A percentile compares a stretch with the other conserved stretches of the same genome.
Evolutionary conservation across 345 rosid genomes (phyloP).

Genomic region (Lumnitzera littorea): DNA sequence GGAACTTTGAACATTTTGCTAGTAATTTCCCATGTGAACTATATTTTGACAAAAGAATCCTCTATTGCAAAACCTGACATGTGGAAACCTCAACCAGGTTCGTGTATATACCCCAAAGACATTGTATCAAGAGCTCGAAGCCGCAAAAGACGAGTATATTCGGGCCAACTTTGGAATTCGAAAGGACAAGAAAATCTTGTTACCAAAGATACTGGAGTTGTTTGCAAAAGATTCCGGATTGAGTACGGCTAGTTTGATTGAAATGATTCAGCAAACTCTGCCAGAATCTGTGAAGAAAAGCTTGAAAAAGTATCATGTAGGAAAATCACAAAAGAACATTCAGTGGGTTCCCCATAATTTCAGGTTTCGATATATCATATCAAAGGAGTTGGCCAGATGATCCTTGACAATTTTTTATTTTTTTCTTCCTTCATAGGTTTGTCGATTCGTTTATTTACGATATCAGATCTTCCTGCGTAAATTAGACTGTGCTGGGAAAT

Average conservation of each 20-base stretch:
- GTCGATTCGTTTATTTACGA: too few relatives aligned
- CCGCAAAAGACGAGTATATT: constrained; percentile 84
- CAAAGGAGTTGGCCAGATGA: constrained; percentile 71
- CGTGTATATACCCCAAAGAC: constrained; percentile 72
- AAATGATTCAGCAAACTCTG: constrained; percentile 59
- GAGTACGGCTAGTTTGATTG: constrained; percentile 40
- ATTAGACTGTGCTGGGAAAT: too few relatives aligned
- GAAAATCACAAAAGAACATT: constrained; percentile 63
- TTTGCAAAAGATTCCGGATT: constrained; percentile 67
- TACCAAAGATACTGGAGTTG: constrained; percentile 76
- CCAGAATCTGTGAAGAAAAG: constrained; percentile 54
- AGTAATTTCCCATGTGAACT: too few relatives aligned
- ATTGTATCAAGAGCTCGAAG: constrained; percentile 69
- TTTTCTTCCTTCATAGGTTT: neutral
- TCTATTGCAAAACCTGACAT: neutral
- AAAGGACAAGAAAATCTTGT: constrained; percentile 63
- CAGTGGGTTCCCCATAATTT: constrained; percentile 90
- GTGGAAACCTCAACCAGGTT: constrained; percentile 36
- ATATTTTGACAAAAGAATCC: too few relatives aligned
- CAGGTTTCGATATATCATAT: constrained; percentile 72
- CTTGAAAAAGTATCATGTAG: constrained; percentile 41
- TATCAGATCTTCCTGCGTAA: too few relatives aligned
- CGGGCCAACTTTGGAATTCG: constrained; percentile 62
- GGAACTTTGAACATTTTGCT: too few relatives aligned
- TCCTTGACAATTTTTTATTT: neutral